Evolutionary conservation across 2,329 filamentous ascomycete genomes (phyloP), one percentile per base, ranked within the genome.

Genomic region (Microascus cirrosus): DNA sequence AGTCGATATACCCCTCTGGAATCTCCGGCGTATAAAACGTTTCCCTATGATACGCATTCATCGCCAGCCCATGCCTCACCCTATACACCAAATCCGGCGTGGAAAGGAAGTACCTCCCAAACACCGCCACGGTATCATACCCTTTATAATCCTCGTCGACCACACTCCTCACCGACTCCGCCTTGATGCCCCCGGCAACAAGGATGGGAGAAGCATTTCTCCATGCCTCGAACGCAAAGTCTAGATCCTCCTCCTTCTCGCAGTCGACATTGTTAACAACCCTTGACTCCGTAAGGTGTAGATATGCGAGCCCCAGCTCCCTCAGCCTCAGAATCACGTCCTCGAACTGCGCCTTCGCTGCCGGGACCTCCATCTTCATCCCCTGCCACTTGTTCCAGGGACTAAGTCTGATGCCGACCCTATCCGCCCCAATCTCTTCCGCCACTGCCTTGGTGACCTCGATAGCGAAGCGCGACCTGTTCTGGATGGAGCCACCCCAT

Each of bases 281-380:
- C 2, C 80, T 73, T 1, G 78, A 74, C 65, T 86, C 81, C n/a
- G 86, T 73, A 2, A 84, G 61, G 65, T 85, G 82, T 36, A 83
- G 63, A 65, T 79, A 85, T 0, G 81, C 75, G 28, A 86, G 69
- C 12, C 76, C 74, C 25, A 85, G 67, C 42, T 72, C 68, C 59
- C 77, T 77, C 53, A 83, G 70, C 53, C 77, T 73, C 58, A 71
- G 62, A n/a, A 79, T 70, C 25, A 85, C 65, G 64, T 86, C 74
- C 15, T 67, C 70, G 66, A 85, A 87, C 60, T 85, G 80, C 1
- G 80, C 78, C 3, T 78, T 63, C 0, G 83, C 81, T 35, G 60
- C 58, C 8, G 56, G 35, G 78, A 84, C 83, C n/a, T 71, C 69
- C 78, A 84, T 83, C n/a, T 71, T 69, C 80, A 86, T 81, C 51